phyloP scores from a whole-genome alignment of 2,329 filamentous ascomycete species.

The Gnomoniopsis sp. region DNA sequence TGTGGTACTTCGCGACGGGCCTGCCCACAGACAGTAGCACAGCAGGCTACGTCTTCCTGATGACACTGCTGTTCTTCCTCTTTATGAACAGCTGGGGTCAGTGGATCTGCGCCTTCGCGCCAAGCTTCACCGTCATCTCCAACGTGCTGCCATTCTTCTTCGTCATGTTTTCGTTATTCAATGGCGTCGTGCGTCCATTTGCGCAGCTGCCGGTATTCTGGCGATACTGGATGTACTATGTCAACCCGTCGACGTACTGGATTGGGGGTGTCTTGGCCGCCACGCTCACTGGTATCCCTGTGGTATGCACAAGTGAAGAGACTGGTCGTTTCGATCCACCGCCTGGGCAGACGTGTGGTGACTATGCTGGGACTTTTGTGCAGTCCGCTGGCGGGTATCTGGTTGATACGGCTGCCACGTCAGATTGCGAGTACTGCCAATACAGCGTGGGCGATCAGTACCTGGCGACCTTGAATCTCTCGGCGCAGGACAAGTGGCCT shows the following conservation, averaged over 20 bases:
- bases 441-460: constrained; percentile 32
- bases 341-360: constrained; percentile 54
- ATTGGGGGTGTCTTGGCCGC: constrained; percentile 66
- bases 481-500: constrained; percentile 60
- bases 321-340: constrained; percentile 50
- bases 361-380: constrained; percentile 55
- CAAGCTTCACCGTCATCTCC: constrained; percentile 75
- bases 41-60: constrained; percentile 30
- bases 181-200: constrained; percentile 72
- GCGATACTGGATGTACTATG: constrained; percentile 68
- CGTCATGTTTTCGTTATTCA: constrained; percentile 65
- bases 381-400: constrained; percentile 58
- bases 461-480: constrained; percentile 37
- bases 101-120: constrained; percentile 81
- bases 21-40: constrained; percentile 52
- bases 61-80: constrained; percentile 74
- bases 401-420: constrained; percentile 50
- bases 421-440: constrained; percentile 64
- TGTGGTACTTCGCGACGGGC: constrained; percentile 72
- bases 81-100: constrained; percentile 76
- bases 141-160: constrained; percentile 75
- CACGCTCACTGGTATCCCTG: constrained; percentile 38
- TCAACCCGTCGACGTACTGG: constrained; percentile 70
- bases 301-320: constrained; percentile 8
- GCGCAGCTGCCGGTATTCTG: constrained; percentile 64